Base-by-base conservation (phyloP, 1,139 yeast species). In the Yamadazyma mexicana region DNA sequence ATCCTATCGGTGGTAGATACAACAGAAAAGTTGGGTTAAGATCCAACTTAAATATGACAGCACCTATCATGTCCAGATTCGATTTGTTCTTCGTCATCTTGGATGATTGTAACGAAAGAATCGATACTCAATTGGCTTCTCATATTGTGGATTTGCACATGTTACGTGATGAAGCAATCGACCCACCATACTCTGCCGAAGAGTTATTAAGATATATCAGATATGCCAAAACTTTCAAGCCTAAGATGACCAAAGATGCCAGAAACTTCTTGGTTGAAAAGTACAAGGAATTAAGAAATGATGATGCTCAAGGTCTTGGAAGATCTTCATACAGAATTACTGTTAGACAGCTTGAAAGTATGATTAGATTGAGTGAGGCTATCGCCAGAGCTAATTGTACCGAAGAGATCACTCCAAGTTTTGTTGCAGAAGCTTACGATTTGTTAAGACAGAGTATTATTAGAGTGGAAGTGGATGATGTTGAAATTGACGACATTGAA, bases 61-160 rank as follows among this genome's bases (percentile, higher is more conserved):
- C 98, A 1, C 99, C 99, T 2, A 92, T 92, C 60, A 92, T 92
- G 97, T 91, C 98, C 25, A 83, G 99, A 68, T 92, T 92, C 59
- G 99, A 92, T 65, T 68, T 94, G 49, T 94, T 94, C 61, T 92
- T 94, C 58, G 98, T 92, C 26, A 85, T 92, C 39, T 72, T 92
- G 49, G 99, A 92, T 64, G 98, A 94, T 56, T 87, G 97, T 58
- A 92, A 92, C 56, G 97, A 88, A 57, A 77, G 83, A 51, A 77
- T 91, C 35, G 99, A 92, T 59, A 83, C 95, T 1, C 88, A 87
- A 52, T 71, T 92, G 49, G 97, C 98, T 0, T 76, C 83, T 25
- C 98, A 92, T 59, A 92, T 94, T 56, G 97, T 92, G 31, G 89
- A 87, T 54, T 71, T 92, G 43, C 99, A 92, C 60, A 88, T 91